A percentile compares a stretch with the other conserved stretches of the same genome.
Evolutionary conservation across 345 rosid species (phyloP).

Genomic region (Erucastrum elatum): DNA sequence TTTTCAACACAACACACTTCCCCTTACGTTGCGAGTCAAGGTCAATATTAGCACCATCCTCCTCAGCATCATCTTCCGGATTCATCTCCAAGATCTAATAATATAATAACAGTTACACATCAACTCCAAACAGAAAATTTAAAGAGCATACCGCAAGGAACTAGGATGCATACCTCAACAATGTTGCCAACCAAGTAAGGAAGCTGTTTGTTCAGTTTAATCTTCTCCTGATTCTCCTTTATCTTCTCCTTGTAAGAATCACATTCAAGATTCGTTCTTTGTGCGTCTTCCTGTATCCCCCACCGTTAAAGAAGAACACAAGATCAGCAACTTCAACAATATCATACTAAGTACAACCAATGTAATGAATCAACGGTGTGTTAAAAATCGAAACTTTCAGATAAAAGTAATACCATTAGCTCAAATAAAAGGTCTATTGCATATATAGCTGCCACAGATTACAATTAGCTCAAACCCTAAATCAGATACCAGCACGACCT

Average conservation of each 20-base stretch:
- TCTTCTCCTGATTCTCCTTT: constrained; percentile 98
- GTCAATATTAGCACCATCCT: constrained; percentile 98
- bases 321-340: constrained; percentile 17
- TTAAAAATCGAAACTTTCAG: not conserved
- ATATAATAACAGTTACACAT: not conserved
- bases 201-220: constrained; percentile 95
- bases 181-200: constrained; percentile 99
- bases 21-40: constrained; percentile 99
- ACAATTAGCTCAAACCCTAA: constrained; percentile 28
- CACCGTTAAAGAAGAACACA: not conserved
- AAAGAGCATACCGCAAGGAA: not conserved
- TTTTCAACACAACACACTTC: constrained; percentile 95
- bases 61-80: constrained; percentile 97
- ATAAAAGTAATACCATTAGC: not conserved
- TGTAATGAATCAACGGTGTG: not conserved
- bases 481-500: constrained; percentile 11
- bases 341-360: not conserved
- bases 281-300: constrained; percentile 75
- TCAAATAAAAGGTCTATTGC: not conserved
- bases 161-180: constrained; percentile 65
- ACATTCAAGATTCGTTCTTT: constrained; percentile 78
- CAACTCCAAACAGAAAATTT: not conserved
- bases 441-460: not conserved
- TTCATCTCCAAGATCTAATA: constrained; percentile 92
- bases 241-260: constrained; percentile 93